A percentile compares a stretch with the other conserved stretches of the same genome.
Conservation (phyloP, 257 asterid species). For the Apocynum venetum region DNA sequence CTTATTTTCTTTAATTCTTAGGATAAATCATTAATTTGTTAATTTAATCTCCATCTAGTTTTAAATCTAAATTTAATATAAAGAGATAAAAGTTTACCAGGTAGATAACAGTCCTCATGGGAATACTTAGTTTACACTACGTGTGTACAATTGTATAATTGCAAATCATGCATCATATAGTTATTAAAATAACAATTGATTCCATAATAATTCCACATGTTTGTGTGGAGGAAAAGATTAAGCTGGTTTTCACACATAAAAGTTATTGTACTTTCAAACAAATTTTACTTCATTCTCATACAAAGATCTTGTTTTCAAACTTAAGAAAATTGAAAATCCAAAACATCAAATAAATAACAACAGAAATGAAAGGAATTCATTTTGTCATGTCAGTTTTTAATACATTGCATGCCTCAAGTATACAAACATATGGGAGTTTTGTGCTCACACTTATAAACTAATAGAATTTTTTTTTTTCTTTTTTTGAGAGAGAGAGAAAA, state of each 20-base stretch:
- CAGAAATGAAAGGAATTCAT: background rate
- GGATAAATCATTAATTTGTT: too few species aligned
- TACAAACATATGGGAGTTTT: background rate
- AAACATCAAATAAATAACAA: background rate
- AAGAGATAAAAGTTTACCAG: background rate
- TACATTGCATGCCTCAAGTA: background rate
- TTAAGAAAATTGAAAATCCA: background rate
- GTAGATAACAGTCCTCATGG: background rate
- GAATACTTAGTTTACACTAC: too few species aligned
- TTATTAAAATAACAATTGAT: background rate
- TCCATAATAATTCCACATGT: background rate
- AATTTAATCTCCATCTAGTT: too few species aligned
- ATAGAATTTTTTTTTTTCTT: too few species aligned
- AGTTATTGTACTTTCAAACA: background rate
- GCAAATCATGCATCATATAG: background rate
- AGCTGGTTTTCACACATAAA: background rate
- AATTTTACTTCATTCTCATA: background rate
- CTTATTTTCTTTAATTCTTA: too few species aligned
- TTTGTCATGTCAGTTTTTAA: background rate
- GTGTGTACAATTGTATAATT: background rate
- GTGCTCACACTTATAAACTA: background rate
- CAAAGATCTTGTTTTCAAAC: background rate
- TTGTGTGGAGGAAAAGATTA: background rate
- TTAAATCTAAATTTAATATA: too few species aligned
- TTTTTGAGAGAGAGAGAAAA: too few species aligned